Conservation (phyloP, 179 eudicot genomes). For the Silene noctiflora region DNA sequence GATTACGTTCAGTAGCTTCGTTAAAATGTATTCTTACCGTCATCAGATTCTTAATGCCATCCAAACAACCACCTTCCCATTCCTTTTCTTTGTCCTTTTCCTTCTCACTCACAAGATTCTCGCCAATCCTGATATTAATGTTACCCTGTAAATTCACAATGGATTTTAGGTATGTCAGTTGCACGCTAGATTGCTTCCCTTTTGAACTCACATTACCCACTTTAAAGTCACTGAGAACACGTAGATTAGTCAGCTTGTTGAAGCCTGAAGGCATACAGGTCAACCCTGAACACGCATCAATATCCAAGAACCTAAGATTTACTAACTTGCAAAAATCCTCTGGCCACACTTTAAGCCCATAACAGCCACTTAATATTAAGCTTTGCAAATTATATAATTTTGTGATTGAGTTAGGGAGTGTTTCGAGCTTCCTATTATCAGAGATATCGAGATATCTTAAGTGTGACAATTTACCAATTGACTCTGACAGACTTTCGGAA, state of each 20-base stretch:
- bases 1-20: no score
- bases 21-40: no score
- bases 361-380: neutral
- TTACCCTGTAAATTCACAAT: slow-evolving; percentile 14
- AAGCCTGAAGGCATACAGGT: slow-evolving; percentile 10
- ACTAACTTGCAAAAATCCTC: slow-evolving; percentile 2
- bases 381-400: slow-evolving; percentile 16
- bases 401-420: slow-evolving; percentile 12
- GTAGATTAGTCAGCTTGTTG: slow-evolving; percentile 4
- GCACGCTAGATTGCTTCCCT: neutral
- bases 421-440: neutral
- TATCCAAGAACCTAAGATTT: slow-evolving; percentile 6
- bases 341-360: slow-evolving; percentile 1
- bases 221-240: neutral
- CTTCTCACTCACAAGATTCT: no score
- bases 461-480: slow-evolving; percentile 20
- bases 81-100: no score
- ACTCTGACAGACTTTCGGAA: slow-evolving; percentile 5
- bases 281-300: neutral
- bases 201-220: neutral
- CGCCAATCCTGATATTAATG: neutral
- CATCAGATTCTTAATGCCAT: no score
- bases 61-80: no score
- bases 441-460: slow-evolving; percentile 23
- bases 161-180: neutral